phyloP scores from a whole-genome alignment of 768 basidiomycete species.

The Serpula lacrymans region DNA sequence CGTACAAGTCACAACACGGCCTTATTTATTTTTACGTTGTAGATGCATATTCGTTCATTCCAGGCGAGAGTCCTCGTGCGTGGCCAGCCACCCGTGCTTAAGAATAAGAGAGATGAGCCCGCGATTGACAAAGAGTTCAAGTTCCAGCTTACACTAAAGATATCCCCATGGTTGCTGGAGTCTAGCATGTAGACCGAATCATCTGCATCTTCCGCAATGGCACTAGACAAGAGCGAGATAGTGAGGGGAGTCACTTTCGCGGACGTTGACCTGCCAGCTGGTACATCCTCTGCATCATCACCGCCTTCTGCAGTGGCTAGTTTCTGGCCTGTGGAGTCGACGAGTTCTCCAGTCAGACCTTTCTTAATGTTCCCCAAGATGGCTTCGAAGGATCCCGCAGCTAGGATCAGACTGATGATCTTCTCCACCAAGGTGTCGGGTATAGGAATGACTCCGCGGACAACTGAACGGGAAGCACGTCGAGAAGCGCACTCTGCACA shows the following conservation, averaged over 20 bases:
- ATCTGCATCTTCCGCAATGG: slow-evolving; percentile 19
- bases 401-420: slow-evolving; percentile 12
- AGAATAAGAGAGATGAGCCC: too few species aligned
- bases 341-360: slow-evolving; percentile 14
- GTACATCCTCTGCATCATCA: background rate
- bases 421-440: slow-evolving; percentile 18
- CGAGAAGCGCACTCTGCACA: slow-evolving; percentile 21
- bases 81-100: too few species aligned
- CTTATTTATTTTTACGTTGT: too few species aligned
- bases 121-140: background rate
- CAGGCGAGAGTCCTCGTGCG: too few species aligned
- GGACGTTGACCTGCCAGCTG: slow-evolving; percentile 1
- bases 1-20: too few species aligned
- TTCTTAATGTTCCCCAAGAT: slow-evolving; percentile 11
- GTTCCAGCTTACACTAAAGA: slow-evolving; percentile 18
- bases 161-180: slow-evolving; percentile 15
- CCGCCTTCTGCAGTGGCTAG: slow-evolving; percentile 18
- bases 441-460: slow-evolving; percentile 24
- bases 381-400: slow-evolving; percentile 4
- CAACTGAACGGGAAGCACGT: slow-evolving; percentile 10
- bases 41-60: too few species aligned
- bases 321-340: slow-evolving; percentile 11
- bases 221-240: slow-evolving; percentile 17
- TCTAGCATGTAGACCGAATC: slow-evolving; percentile 22
- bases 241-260: slow-evolving; percentile 16